These are phyloP conservation scores for Hypoxylon intermedium DNA, from an alignment of 495 filamentous ascomycete species.

Conservation along the genomic window DNA sequence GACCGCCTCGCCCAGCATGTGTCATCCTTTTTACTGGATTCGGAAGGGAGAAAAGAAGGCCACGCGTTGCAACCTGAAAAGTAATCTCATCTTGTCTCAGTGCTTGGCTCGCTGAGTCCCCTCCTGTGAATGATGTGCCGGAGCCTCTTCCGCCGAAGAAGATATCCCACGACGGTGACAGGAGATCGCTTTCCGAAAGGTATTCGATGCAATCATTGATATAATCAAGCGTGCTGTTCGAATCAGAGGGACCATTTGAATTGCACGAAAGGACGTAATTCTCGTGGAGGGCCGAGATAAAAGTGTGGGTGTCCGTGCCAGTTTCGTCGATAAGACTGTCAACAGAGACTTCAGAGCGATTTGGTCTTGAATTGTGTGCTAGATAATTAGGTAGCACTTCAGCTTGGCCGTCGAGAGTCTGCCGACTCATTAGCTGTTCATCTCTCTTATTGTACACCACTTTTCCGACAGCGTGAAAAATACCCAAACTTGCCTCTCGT, in stretches of 20 bases:
- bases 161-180: slow-evolving; percentile 66
- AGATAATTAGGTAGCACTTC: slow-evolving; percentile 68
- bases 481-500: slow-evolving; percentile 82
- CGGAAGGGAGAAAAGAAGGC: slow-evolving; percentile 82
- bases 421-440: slow-evolving; percentile 41
- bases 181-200: slow-evolving; percentile 85
- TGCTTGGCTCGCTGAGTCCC: slow-evolving; percentile 68
- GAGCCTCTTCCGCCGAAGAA: slow-evolving; percentile 58
- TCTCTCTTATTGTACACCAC: slow-evolving; percentile 92
- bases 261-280: slow-evolving; percentile 90
- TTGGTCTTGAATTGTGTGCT: slow-evolving; percentile 65
- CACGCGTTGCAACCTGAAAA: slow-evolving; percentile 86
- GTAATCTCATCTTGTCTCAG: slow-evolving; percentile 90
- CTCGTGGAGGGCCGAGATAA: slow-evolving; percentile 91
- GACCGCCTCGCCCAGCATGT: slow-evolving; percentile 49
- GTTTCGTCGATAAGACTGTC: slow-evolving; percentile 84
- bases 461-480: slow-evolving; percentile 96
- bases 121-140: slow-evolving; percentile 48
- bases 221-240: slow-evolving; percentile 66
- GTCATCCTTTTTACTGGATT: slow-evolving; percentile 76
- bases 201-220: slow-evolving; percentile 77
- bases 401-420: slow-evolving; percentile 44
- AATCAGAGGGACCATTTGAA: slow-evolving; percentile 54
- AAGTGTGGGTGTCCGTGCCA: slow-evolving; percentile 86
- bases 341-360: slow-evolving; percentile 71